A percentile compares a stretch with the other conserved stretches of the same genome.
phyloP scores from a whole-genome alignment of 371 early-diverging fungal genomes.

The Encephalitozoon intestinalis region DNA sequence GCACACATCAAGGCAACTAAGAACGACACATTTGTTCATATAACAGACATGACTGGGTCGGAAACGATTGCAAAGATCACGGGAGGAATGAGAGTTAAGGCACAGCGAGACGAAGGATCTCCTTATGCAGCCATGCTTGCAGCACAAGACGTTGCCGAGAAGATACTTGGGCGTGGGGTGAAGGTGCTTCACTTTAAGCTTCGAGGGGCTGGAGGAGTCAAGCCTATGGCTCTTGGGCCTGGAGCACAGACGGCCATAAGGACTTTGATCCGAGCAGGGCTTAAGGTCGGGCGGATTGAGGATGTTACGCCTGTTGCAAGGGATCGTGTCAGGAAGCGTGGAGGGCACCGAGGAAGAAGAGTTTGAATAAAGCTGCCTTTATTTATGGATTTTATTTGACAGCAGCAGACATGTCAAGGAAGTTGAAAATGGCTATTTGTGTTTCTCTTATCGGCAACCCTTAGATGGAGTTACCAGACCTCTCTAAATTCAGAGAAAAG shows the following conservation, averaged over 20 bases:
- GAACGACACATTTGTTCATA: slow-evolving; percentile 98
- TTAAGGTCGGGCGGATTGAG: slow-evolving; percentile 94
- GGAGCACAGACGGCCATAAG: slow-evolving; percentile 99
- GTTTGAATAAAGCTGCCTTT: slow-evolving; percentile 65
- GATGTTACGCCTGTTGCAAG: slow-evolving; percentile 97
- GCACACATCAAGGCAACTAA: slow-evolving; percentile 97
- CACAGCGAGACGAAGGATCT: slow-evolving; percentile 99
- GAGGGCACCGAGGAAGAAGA: slow-evolving; percentile 99
- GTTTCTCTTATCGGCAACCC: neutral
- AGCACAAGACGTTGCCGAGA: slow-evolving; percentile 94
- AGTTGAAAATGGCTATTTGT: neutral
- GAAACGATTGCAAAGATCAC: slow-evolving; percentile 98
- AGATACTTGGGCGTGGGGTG: slow-evolving; percentile 96
- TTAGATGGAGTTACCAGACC: neutral
- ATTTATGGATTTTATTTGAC: slow-evolving; percentile 1
- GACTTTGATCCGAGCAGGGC: slow-evolving; percentile 94
- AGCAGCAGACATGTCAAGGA: neutral
- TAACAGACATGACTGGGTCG: slow-evolving; percentile 97
- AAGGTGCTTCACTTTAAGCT: slow-evolving; percentile 98
- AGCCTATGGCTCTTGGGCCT: slow-evolving; percentile 94
- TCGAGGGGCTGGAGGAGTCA: slow-evolving; percentile 98
- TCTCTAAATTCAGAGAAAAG: slow-evolving; percentile 42
- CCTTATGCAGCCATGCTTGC: slow-evolving; percentile 99
- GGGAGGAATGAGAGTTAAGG: slow-evolving; percentile 99
- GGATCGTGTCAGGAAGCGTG: slow-evolving; percentile 95